These are phyloP conservation scores for Coemansia sp. DNA, from an alignment of 192 early-diverging fungal genomes.

Conservation along the genomic window DNA sequence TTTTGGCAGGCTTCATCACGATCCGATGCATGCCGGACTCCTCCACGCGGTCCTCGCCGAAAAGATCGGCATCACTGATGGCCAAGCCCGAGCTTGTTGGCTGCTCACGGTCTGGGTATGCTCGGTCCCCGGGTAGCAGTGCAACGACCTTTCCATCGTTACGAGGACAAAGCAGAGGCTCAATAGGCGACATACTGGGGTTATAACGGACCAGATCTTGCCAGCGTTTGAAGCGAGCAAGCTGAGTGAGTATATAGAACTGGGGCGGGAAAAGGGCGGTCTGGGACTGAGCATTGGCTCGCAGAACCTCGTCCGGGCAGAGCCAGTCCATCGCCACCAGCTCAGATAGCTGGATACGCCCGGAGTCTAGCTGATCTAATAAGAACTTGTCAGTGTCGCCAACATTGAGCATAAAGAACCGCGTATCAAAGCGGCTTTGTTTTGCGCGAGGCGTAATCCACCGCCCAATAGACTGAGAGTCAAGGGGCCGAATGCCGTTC, in stretches of 20 bases:
- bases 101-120: slow-evolving; percentile 12
- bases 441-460: slow-evolving; percentile 51
- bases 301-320: slow-evolving; percentile 62
- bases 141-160: slow-evolving; percentile 31
- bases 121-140: slow-evolving; percentile 48
- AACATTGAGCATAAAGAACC: slow-evolving; percentile 38
- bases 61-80: slow-evolving; percentile 18
- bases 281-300: slow-evolving; percentile 46
- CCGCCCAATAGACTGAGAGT: slow-evolving; percentile 58
- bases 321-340: slow-evolving; percentile 68
- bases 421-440: slow-evolving; percentile 40
- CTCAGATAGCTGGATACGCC: slow-evolving; percentile 53
- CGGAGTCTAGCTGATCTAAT: slow-evolving; percentile 13
- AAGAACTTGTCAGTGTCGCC: slow-evolving; percentile 11
- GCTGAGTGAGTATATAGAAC: slow-evolving; percentile 60
- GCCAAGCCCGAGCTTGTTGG: background rate
- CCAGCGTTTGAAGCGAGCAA: slow-evolving; percentile 50
- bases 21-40: slow-evolving; percentile 29
- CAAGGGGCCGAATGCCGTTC: slow-evolving; percentile 48
- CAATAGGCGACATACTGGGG: slow-evolving; percentile 9
- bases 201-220: slow-evolving; percentile 46
- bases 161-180: slow-evolving; percentile 35
- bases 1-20: slow-evolving; percentile 17
- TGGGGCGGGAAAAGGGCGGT: slow-evolving; percentile 71
- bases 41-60: slow-evolving; percentile 4